phyloP scores from a whole-genome alignment of 2,329 filamentous ascomycete species.

The Intubia oerlemansii region DNA sequence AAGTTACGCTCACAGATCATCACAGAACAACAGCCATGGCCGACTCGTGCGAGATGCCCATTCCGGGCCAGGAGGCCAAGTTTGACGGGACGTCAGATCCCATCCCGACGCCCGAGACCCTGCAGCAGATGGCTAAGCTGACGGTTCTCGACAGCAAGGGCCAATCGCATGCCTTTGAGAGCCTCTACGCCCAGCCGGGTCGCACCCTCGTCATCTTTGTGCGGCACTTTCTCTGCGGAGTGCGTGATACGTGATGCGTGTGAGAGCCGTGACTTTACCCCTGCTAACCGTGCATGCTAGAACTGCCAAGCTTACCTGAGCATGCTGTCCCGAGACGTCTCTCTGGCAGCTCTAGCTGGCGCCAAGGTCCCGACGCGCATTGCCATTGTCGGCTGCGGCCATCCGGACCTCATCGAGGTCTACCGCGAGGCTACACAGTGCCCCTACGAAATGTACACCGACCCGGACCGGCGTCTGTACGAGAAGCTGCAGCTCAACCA shows the following conservation, averaged over 20 bases:
- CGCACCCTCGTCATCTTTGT: slow-evolving; percentile 52
- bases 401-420: slow-evolving; percentile 42
- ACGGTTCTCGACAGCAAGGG: slow-evolving; percentile 40
- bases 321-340: slow-evolving; percentile 35
- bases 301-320: slow-evolving; percentile 59
- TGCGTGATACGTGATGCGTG: slow-evolving; percentile 18
- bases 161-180: slow-evolving; percentile 37
- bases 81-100: no score
- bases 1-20: no score
- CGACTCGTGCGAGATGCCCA: no score
- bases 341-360: slow-evolving; percentile 23
- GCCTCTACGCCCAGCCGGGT: slow-evolving; percentile 32
- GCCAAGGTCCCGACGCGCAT: slow-evolving; percentile 39
- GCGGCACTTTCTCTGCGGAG: slow-evolving; percentile 63
- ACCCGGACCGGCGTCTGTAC: slow-evolving; percentile 47
- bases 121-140: slow-evolving; percentile 31
- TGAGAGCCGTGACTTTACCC: no score
- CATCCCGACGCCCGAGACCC: slow-evolving; percentile 26
- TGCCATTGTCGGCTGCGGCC: slow-evolving; percentile 51
- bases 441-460: slow-evolving; percentile 56
- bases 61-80: no score
- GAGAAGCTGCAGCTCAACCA: slow-evolving; percentile 44
- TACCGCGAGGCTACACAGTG: slow-evolving; percentile 43
- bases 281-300: slow-evolving; percentile 15
- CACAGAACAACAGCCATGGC: no score